These are phyloP conservation scores for Saturnispora quitensis DNA, from an alignment of 805 yeast genomes.

Conservation along the genomic window DNA sequence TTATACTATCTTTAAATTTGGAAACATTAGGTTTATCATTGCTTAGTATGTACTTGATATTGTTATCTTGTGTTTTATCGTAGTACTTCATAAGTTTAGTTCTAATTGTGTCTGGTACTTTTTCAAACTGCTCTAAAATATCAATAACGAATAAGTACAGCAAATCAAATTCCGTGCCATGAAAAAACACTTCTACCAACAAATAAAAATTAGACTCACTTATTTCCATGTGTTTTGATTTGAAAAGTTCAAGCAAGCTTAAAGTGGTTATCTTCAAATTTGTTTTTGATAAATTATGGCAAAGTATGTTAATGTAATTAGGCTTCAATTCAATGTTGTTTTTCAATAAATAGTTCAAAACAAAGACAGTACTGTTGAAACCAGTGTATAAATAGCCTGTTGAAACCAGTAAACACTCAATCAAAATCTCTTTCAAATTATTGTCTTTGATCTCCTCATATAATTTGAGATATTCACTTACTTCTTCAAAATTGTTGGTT, in stretches of 20 bases:
- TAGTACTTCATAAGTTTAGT: constrained; percentile 9
- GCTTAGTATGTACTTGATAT: constrained; percentile 9
- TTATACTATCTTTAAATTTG: constrained; percentile 7
- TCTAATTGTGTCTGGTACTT: constrained; percentile 1
- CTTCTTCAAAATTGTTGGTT: constrained; percentile 8
- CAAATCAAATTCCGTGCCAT: constrained; percentile 22
- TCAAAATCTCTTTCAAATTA: constrained; percentile 10
- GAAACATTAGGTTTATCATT: neutral
- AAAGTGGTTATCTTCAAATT: constrained; percentile 18
- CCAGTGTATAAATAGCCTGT: constrained; percentile 14
- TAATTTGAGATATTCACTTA: constrained; percentile 2
- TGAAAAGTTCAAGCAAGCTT: constrained; percentile 10
- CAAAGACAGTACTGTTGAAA: constrained; percentile 13
- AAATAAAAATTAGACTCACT: constrained; percentile 12
- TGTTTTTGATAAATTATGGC: constrained; percentile 13
- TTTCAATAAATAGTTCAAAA: constrained; percentile 10
- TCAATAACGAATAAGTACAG: constrained; percentile 14
- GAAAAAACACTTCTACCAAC: constrained; percentile 16
- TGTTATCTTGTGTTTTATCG: constrained; percentile 11
- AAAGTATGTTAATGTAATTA: constrained; percentile 14
- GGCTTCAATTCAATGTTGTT: constrained; percentile 7
- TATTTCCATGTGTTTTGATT: constrained; percentile 6
- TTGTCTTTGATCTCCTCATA: constrained; percentile 1
- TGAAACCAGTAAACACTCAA: constrained; percentile 16
- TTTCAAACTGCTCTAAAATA: constrained; percentile 8